Evolutionary conservation across 371 early-diverging fungal genomes (phyloP), one percentile per base, ranked within the genome.

Genomic region (Rhizopus arrhizus): DNA sequence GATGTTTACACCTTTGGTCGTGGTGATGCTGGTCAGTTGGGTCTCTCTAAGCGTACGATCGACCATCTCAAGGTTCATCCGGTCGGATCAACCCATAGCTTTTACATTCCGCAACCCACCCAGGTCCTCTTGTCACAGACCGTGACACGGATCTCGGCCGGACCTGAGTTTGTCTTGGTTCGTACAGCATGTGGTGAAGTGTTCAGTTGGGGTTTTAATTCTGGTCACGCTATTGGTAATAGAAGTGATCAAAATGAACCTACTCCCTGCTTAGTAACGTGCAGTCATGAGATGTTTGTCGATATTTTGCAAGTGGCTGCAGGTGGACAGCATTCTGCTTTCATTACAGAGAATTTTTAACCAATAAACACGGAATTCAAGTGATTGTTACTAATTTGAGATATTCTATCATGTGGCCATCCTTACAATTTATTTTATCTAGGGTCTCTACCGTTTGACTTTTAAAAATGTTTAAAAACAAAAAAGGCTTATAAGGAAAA

Each of bases 201-300:
- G 34, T 95, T 84, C 65, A 82, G 96, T 2, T 97, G 96, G 96
- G 99, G 99, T 31, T 92, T 89, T 65, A 92, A 91, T 41, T 90
- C 89, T 48, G 82, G 82, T 66, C 66, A 80, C 15, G 88, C 85
- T 29, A 82, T 89, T 45, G 94, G 91, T 22, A 89, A 89, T 63
- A 91, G 88, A 35, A 78, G 83, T 28, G 90, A 91, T 38, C 85
- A 88, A 16, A 90, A 90, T 61, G 83, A 73, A 51, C 62, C 66
- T 32, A 58, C 59, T 34, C 88, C 89, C 3, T 59, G 54, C 6
- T 38, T 38, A 38, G 11, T 11, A 38, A 13, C 2, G 13, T 38
- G 8, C 13, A 59, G 65, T 28, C 62, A 87, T 13, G 70, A 73
- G 16, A 85, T 85, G 3, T 79, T 86, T 56, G 81, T 84, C 53